phyloP scores from a whole-genome alignment of 805 yeast genomes.

The Ogataea kodamae region DNA sequence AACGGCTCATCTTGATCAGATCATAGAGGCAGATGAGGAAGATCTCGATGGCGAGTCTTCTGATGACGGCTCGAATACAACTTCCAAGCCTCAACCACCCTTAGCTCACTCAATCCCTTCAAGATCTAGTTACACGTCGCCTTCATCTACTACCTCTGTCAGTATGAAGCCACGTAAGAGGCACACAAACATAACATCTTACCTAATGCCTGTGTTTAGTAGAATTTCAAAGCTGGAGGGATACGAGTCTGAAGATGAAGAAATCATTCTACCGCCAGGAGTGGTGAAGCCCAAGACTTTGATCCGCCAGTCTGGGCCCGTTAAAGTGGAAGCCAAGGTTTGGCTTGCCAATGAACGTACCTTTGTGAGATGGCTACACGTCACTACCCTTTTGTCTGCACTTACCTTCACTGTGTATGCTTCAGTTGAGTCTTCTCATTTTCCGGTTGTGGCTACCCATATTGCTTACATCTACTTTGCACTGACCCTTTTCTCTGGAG shows the following conservation, averaged over 20 bases:
- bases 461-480: constrained; percentile 79
- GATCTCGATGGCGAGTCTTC: constrained; percentile 51
- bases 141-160: constrained; percentile 2
- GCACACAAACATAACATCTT: constrained; percentile 21
- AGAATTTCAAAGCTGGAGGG: constrained; percentile 34
- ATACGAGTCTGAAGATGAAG: constrained; percentile 81
- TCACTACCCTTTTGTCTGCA: constrained; percentile 78
- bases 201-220: constrained; percentile 32
- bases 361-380: constrained; percentile 91
- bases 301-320: constrained; percentile 85
- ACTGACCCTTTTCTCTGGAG: constrained; percentile 75
- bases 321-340: constrained; percentile 94
- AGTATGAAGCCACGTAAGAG: constrained; percentile 6
- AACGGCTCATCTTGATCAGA: constrained; percentile 31
- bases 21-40: constrained; percentile 34
- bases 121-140: constrained; percentile 4
- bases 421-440: constrained; percentile 65
- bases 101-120: constrained; percentile 6
- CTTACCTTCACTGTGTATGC: constrained; percentile 81
- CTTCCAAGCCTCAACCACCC: constrained; percentile 7
- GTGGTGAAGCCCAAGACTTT: constrained; percentile 76
- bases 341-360: constrained; percentile 99
- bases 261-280: constrained; percentile 82
- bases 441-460: constrained; percentile 56
- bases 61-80: constrained; percentile 49